A percentile compares a stretch with the other conserved stretches of the same genome.
Evolutionary conservation across 2,329 filamentous ascomycete genomes (phyloP).

Genomic region (Keithomyces neogunnii): DNA sequence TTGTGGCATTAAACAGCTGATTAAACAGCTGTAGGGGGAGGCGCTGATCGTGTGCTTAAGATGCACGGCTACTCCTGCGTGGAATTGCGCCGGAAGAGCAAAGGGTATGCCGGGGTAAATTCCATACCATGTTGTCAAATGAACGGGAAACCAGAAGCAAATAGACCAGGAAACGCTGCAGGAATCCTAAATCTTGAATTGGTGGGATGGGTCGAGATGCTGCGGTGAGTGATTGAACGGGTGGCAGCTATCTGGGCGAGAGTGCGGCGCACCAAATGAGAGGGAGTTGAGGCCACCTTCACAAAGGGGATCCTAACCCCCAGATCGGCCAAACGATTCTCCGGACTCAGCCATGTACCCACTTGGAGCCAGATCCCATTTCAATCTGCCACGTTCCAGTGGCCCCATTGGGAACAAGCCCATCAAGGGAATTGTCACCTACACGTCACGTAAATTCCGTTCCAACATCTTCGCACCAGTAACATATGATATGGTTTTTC

Average conservation of each 20-base stretch:
- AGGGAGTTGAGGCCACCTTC: conserved; percentile 36
- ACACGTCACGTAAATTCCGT: no score
- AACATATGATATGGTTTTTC: not conserved
- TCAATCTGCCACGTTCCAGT: not conserved
- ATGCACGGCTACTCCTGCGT: not conserved
- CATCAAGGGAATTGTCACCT: no score
- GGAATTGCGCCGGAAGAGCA: not conserved
- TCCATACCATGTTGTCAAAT: conserved; percentile 24
- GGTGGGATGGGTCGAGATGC: conserved; percentile 11
- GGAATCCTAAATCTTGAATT: conserved; percentile 19
- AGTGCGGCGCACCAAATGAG: conserved; percentile 16
- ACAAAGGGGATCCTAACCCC: conserved; percentile 19
- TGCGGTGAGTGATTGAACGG: conserved; percentile 7
- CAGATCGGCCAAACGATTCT: conserved; percentile 23
- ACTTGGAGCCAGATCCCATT: not conserved
- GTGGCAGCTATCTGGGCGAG: conserved; percentile 16
- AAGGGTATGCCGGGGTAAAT: not conserved
- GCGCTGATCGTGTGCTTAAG: not conserved
- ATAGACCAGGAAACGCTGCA: conserved; percentile 25
- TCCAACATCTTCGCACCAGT: not conserved
- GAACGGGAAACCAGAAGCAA: conserved; percentile 10
- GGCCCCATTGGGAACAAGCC: no score
- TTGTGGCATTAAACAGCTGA: not conserved
- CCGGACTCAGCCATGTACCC: conserved; percentile 13
- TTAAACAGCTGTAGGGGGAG: not conserved